Percentiles rank a stretch among this genome's conserved stretches.
These are phyloP conservation scores for Stylosanthes scabra DNA, from an alignment of 331 rosid species.

Conservation along the genomic window DNA sequence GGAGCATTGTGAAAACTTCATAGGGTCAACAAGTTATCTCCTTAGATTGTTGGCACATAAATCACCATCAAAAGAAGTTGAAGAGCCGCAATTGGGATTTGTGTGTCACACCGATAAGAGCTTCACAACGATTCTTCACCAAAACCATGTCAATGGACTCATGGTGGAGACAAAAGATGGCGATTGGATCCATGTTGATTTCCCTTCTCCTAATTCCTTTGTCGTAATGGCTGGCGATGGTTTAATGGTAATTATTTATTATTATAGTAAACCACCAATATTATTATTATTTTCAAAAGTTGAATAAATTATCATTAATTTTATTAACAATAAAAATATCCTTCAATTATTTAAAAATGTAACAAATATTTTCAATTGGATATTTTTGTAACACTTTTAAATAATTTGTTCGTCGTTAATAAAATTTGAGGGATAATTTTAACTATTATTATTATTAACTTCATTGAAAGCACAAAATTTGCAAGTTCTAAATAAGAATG, in stretches of 20 bases:
- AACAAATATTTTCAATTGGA: too few relatives aligned
- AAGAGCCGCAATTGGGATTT: conserved; percentile 56
- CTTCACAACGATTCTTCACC: conserved; percentile 81
- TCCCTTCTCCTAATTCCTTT: conserved; percentile 64
- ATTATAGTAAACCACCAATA: too few relatives aligned
- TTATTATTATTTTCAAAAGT: too few relatives aligned
- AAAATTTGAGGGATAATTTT: too few relatives aligned
- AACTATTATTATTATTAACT: not conserved
- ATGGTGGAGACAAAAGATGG: conserved; percentile 67
- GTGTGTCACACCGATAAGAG: conserved; percentile 83
- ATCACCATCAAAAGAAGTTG: conserved; percentile 38
- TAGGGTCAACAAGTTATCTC: conserved; percentile 54
- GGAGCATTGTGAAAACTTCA: conserved; percentile 46
- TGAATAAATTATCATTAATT: too few relatives aligned
- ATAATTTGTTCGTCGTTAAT: too few relatives aligned
- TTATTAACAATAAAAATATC: too few relatives aligned
- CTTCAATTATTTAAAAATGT: too few relatives aligned
- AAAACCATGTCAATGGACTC: conserved; percentile 68
- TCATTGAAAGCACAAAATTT: too few relatives aligned
- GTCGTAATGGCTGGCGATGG: conserved; percentile 82
- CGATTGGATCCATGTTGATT: conserved; percentile 68
- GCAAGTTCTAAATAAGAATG: too few relatives aligned
- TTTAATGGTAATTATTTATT: conserved; percentile 47
- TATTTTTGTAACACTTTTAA: too few relatives aligned
- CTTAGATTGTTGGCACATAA: conserved; percentile 63